phyloP scores from a whole-genome alignment of 2,329 filamentous ascomycete genomes.

The Fusarium neocosmosporiellum region DNA sequence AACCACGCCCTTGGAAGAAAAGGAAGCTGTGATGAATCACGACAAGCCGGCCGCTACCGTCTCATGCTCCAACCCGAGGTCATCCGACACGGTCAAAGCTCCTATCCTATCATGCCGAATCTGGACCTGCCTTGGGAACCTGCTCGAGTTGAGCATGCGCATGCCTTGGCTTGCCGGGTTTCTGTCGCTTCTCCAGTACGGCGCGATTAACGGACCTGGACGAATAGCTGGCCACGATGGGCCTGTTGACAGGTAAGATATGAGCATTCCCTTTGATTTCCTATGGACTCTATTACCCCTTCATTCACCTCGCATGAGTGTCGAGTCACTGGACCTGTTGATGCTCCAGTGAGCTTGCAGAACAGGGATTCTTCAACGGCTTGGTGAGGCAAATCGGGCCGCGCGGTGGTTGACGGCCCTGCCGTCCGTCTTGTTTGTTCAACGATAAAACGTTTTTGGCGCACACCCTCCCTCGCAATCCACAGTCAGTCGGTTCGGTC shows the following conservation, averaged over 20 bases:
- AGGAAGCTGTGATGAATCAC: constrained; percentile 29
- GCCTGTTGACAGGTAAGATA: constrained; percentile 87
- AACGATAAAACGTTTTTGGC: constrained; percentile 8
- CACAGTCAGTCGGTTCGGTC: constrained; percentile 2
- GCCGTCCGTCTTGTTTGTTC: constrained; percentile 17
- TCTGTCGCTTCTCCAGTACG: constrained; percentile 80
- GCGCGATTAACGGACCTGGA: constrained; percentile 78
- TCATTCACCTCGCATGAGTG: constrained; percentile 58
- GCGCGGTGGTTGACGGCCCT: constrained; percentile 32
- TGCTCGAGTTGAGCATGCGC: constrained; percentile 79
- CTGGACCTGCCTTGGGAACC: constrained; percentile 78
- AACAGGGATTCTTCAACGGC: constrained; percentile 29
- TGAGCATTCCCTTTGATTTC: constrained; percentile 47
- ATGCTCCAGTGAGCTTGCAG: constrained; percentile 53
- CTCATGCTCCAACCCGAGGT: constrained; percentile 14
- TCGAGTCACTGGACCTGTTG: constrained; percentile 58
- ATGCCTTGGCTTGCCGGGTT: constrained; percentile 92
- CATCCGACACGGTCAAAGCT: constrained; percentile 53
- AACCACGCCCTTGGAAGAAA: constrained; percentile 42
- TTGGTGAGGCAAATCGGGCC: constrained; percentile 32
- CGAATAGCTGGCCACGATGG: constrained; percentile 79
- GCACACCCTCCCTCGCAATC: constrained; percentile 23
- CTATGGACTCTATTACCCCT: constrained; percentile 18
- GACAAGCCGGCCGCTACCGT: constrained; percentile 36
- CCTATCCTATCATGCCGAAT: constrained; percentile 82